phyloP scores from a whole-genome alignment of 768 basidiomycete genomes.

The Lactarius sanguifluus region DNA sequence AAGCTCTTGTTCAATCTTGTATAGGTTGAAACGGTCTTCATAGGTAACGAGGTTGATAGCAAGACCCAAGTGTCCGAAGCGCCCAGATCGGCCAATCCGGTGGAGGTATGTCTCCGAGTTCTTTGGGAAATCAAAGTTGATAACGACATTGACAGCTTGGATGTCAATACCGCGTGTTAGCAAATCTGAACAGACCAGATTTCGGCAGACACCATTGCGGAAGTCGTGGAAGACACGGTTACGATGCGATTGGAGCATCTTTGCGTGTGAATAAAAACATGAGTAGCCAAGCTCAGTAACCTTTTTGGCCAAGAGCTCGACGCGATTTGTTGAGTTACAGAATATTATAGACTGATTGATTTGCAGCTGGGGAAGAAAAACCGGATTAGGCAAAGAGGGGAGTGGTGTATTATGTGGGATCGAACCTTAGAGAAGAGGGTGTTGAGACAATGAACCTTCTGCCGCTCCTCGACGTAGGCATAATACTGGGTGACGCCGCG shows the following conservation, averaged over 20 bases:
- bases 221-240: slow-evolving; percentile 99
- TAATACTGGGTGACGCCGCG: slow-evolving; percentile 99
- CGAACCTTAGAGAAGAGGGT: slow-evolving; percentile 96
- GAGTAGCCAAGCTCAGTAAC: slow-evolving; percentile 99
- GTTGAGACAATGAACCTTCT: slow-evolving; percentile 99
- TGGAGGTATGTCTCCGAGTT: slow-evolving; percentile 99
- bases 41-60: slow-evolving; percentile 98
- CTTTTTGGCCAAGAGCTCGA: slow-evolving; percentile 98
- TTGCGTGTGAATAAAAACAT: slow-evolving; percentile 99
- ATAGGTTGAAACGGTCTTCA: slow-evolving; percentile 96
- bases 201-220: slow-evolving; percentile 96
- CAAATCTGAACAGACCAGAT: slow-evolving; percentile 96
- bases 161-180: slow-evolving; percentile 99
- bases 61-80: slow-evolving; percentile 94
- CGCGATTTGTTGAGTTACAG: slow-evolving; percentile 99
- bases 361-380: slow-evolving; percentile 68
- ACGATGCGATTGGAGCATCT: slow-evolving; percentile 98
- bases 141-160: slow-evolving; percentile 99
- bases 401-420: neutral
- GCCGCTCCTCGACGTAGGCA: slow-evolving; percentile 97
- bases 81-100: slow-evolving; percentile 95
- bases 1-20: slow-evolving; percentile 97
- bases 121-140: slow-evolving; percentile 99
- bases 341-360: slow-evolving; percentile 99
- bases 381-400: slow-evolving; percentile 9